Evolutionary conservation across 805 yeast species (phyloP), one percentile per base, ranked within the genome.

Genomic region (Yamadazyma endophytica): DNA sequence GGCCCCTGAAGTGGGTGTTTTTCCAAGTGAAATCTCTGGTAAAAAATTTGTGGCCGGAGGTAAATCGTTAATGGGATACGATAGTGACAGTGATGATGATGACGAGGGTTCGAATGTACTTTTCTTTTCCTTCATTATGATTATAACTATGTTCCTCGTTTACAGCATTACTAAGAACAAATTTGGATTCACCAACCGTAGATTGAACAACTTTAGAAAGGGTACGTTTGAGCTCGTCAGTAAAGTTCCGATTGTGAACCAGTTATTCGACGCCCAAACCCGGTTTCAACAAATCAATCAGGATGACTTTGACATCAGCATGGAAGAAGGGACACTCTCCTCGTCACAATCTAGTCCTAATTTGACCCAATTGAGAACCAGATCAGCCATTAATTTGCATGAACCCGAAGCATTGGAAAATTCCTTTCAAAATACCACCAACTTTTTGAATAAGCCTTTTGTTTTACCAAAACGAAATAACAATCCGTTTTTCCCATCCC

Each of bases 371-470:
- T 46, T 64, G 16, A 44, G 71, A 17, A 64, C 71, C 2, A 37
- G 71, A 29, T 61, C 64, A 24, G 50, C 56, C 4, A 50, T 61
- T 13, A 61, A 52, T 29, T 50, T 64, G 32, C 28, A 35, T n/a
- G 46, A 41, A 17, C 17, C 19, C 6, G 24, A 24, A 14, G 34
- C 28, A 2, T 11, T 27, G 14, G 33, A 26, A 9, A 34, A 29
- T 12, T n/a, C n/a, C n/a, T n/a, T n/a, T n/a, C 29, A 49, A 9
- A 33, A 35, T 5, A n/a, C 28, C 4, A 28, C 38, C 12, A 61
- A 53, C 25, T 61, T 63, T 36, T 36, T 64, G 36, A 60, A 49
- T 48, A 59, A 56, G 38, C 71, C 70, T 3, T 64, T 64, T 34
- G 38, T 46, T 4, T 44, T 49, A 1, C 66, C 64, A 3, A 56